These are phyloP conservation scores for Elongisporangium senticosum DNA, from an alignment of 352 stramenopile species.

Conservation along the genomic window DNA sequence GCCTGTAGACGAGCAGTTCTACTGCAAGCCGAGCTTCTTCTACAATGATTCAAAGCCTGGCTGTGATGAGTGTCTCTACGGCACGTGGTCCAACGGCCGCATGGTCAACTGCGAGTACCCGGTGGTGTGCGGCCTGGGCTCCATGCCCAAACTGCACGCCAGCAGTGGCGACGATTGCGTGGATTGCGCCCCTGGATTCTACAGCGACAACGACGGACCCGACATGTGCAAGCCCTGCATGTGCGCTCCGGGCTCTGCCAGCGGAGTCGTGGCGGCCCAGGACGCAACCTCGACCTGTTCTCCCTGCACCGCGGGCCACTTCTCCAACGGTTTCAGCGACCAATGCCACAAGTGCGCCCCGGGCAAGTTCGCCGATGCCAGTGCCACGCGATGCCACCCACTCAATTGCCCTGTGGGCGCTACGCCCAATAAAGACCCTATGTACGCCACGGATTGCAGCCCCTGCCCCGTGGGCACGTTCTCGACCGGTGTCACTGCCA, in stretches of 20 bases:
- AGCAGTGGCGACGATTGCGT: conserved; percentile 18
- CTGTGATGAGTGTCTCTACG: conserved; percentile 33
- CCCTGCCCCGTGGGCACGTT: conserved; percentile 27
- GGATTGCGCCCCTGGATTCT: conserved; percentile 27
- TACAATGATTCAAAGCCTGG: conserved; percentile 16
- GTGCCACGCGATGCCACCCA: conserved; percentile 18
- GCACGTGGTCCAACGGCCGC: conserved; percentile 37
- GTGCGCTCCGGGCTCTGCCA: conserved; percentile 22
- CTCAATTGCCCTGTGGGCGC: conserved; percentile 24
- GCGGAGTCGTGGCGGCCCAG: conserved; percentile 6
- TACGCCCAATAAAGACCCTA: conserved; percentile 17
- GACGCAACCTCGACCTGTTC: conserved; percentile 12
- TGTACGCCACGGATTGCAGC: conserved; percentile 32
- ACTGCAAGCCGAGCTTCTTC: conserved; percentile 31
- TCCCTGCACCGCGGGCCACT: conserved; percentile 17
- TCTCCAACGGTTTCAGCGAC: conserved; percentile 25
- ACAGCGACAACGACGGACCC: conserved; percentile 24
- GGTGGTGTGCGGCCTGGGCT: conserved; percentile 17
- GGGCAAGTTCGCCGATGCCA: conserved; percentile 21
- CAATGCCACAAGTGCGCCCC: conserved; percentile 29
- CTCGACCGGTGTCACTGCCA: conserved; percentile 17
- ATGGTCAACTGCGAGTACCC: conserved; percentile 35
- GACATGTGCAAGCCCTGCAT: conserved; percentile 33
- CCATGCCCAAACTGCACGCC: conserved; percentile 27
- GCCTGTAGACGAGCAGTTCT: conserved; percentile 9